These are phyloP conservation scores for Naganishia randhawae DNA, from an alignment of 768 basidiomycete genomes.

Conservation along the genomic window DNA sequence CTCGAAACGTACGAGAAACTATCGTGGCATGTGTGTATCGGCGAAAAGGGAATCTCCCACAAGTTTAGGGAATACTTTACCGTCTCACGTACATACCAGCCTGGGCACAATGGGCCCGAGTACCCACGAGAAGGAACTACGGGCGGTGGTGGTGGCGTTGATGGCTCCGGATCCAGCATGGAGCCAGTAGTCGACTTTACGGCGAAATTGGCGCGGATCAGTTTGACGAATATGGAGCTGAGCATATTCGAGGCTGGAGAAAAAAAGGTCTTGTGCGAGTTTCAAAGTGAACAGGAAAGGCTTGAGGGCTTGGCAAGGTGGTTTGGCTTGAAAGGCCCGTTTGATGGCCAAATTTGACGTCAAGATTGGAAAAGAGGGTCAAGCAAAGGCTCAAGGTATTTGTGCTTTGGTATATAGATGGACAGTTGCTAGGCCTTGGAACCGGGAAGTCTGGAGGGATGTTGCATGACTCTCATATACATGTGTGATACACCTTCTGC, in stretches of 20 bases:
- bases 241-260: slow-evolving; percentile 3
- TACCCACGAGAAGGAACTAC: not conserved
- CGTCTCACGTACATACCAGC: slow-evolving; percentile 18
- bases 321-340: slow-evolving; percentile 18
- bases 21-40: slow-evolving; percentile 20
- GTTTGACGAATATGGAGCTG: slow-evolving; percentile 22
- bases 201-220: slow-evolving; percentile 2
- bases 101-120: slow-evolving; percentile 2
- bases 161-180: no score
- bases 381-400: no score
- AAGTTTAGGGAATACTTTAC: slow-evolving; percentile 22
- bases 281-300: slow-evolving; percentile 3
- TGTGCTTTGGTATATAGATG: not conserved
- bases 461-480: not conserved
- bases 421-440: not conserved
- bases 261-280: slow-evolving; percentile 2
- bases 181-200: not conserved
- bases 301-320: not conserved
- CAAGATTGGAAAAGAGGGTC: no score
- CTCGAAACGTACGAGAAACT: slow-evolving; percentile 15
- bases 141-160: no score
- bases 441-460: not conserved
- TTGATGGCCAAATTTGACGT: not conserved
- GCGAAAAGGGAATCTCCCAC: slow-evolving; percentile 9
- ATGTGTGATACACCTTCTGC: no score